Evolutionary conservation across 2,329 filamentous ascomycete species (phyloP), one percentile per base, ranked within the genome.

Genomic region (Aureobasidium melanogenum): DNA sequence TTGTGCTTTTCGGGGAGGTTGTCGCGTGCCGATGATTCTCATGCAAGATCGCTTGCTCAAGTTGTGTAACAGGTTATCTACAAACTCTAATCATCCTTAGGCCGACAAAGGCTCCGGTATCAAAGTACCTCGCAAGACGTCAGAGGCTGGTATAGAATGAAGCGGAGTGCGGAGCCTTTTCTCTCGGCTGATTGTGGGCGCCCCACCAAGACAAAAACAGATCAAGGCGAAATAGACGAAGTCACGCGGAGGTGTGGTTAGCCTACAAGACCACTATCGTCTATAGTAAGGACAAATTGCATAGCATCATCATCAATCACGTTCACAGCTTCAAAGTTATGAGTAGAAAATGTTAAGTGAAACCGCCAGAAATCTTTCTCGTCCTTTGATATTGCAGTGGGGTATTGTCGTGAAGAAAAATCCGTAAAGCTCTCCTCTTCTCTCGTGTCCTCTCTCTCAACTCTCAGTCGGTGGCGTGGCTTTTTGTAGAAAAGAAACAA

Each of bases 381-480:
- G 50, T 54, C 50, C 50, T 41, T 59, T 59, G 56, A 34, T 14
- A 59, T 48, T 48, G 55, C 43, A 58, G 41, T 43, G 39, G 39
- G 56, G 56, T 59, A 59, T 34, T 38, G 39, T 50, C 56, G 44
- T 59, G 56, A 59, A 59, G 56, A 59, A 59, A 50, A 59, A 59
- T 59, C 56, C 56, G 56, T 59, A 59, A 50, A 50, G 56, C 56
- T 44, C 36, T 59, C 43, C 43, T 50, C 56, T 34, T 59, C 56
- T 50, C 34, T 19, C 44, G 15, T 28, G 19, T 47, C 24, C 30
- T 34, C 56, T 47, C 43, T 59, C 56, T 59, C 56, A 50, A 50
- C 44, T 59, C 56, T 39, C 28, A 24, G 43, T 59, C 56, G 44
- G 43, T 46, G 44, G 56, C 55, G 39, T 56, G 52, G 26, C 38